These are phyloP conservation scores for Zygnema circumcarinatum DNA, from an alignment of 139 green algal genomes.

Conservation along the genomic window DNA sequence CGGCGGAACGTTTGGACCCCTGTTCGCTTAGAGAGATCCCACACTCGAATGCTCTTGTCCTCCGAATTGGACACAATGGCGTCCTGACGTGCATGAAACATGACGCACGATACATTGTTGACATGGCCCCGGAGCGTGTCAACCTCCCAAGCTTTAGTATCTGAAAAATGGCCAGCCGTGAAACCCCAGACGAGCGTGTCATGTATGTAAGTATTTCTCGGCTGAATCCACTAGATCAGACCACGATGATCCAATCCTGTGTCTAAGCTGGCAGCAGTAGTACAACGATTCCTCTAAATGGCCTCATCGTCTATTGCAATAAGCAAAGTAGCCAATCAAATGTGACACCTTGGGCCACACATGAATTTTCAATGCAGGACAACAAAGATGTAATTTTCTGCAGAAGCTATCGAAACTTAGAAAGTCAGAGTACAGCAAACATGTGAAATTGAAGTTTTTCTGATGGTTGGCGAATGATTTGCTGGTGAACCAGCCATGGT, in stretches of 20 bases:
- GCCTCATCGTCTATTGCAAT: no score
- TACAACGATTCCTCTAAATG: no score
- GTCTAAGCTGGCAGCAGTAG: background rate
- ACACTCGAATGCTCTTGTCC: constrained; percentile 98
- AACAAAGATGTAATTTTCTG: no score
- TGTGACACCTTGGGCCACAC: no score
- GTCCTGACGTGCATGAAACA: constrained; percentile 98
- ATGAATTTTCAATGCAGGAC: no score
- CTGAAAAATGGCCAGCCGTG: constrained; percentile 54
- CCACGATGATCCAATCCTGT: background rate
- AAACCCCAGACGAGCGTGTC: background rate
- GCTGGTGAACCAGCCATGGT: no score
- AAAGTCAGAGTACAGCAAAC: no score
- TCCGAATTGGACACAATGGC: constrained; percentile 98
- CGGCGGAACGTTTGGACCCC: constrained; percentile 95
- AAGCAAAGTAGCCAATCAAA: no score
- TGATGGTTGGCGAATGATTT: no score
- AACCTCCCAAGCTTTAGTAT: constrained; percentile 99
- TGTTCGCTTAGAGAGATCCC: constrained; percentile 98
- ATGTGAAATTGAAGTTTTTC: no score
- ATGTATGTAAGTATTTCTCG: background rate
- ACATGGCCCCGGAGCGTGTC: constrained; percentile 98
- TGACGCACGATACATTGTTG: constrained; percentile 99
- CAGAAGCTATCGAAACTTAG: no score
- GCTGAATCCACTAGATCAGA: background rate